Percentiles rank a stretch among this genome's conserved stretches.
These are phyloP conservation scores for Neonectria hederae DNA, from an alignment of 2,329 filamentous ascomycete species.

Conservation along the genomic window DNA sequence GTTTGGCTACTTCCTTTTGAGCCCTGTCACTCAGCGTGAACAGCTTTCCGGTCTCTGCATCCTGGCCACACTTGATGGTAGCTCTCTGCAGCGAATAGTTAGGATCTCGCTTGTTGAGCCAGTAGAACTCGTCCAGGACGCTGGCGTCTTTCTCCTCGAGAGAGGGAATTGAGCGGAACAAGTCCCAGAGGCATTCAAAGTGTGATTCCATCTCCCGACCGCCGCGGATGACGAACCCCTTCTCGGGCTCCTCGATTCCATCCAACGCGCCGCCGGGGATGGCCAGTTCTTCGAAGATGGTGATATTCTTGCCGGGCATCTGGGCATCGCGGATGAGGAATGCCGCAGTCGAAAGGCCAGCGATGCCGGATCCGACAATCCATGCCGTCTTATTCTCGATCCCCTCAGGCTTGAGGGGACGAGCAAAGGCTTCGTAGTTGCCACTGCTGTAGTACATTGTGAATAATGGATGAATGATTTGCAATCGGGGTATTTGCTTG, in stretches of 20 bases:
- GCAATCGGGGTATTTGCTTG: background rate
- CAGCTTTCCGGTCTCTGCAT: conserved; percentile 36
- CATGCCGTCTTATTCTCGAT: conserved; percentile 27
- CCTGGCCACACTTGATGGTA: conserved; percentile 42
- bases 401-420: conserved; percentile 28
- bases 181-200: conserved; percentile 41
- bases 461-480: background rate
- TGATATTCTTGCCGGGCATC: conserved; percentile 29
- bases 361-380: conserved; percentile 27
- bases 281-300: conserved; percentile 25
- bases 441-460: conserved; percentile 28
- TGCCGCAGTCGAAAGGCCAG: conserved; percentile 26
- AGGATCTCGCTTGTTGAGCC: conserved; percentile 40
- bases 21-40: conserved; percentile 43
- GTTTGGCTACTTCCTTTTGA: conserved; percentile 32
- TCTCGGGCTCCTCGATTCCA: conserved; percentile 25
- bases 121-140: conserved; percentile 46
- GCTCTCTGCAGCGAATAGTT: conserved; percentile 42
- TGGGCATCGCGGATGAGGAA: conserved; percentile 28
- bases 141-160: conserved; percentile 41
- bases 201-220: conserved; percentile 45
- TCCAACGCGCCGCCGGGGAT: conserved; percentile 25
- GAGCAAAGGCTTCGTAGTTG: conserved; percentile 27
- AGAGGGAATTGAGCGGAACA: conserved; percentile 44
- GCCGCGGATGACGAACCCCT: conserved; percentile 45